Conservation (phyloP, 805 yeast species). For the Candida ovalis region DNA sequence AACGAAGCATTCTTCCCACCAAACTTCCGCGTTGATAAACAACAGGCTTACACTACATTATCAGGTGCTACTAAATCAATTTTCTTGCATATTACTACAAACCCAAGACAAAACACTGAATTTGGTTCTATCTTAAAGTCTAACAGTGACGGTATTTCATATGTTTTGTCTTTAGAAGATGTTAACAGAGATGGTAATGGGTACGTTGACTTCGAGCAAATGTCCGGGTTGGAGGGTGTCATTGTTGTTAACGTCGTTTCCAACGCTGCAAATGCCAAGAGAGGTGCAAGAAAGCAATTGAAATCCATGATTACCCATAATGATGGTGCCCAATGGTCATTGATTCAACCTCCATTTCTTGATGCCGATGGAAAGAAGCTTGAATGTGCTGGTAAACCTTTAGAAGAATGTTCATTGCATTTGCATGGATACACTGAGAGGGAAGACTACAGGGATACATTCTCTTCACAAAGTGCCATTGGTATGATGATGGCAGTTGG, state of each 20-base stretch:
- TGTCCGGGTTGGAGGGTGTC: slow-evolving; percentile 83
- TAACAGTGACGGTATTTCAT: slow-evolving; percentile 83
- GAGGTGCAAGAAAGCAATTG: slow-evolving; percentile 49
- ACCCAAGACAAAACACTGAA: slow-evolving; percentile 47
- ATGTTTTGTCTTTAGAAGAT: slow-evolving; percentile 57
- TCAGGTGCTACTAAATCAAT: slow-evolving; percentile 66
- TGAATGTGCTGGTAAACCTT: slow-evolving; percentile 43
- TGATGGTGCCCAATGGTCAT: slow-evolving; percentile 85
- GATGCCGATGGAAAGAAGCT: slow-evolving; percentile 61
- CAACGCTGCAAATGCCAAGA: slow-evolving; percentile 43
- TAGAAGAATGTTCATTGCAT: slow-evolving; percentile 71
- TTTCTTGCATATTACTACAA: slow-evolving; percentile 75
- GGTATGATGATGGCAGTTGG: slow-evolving; percentile 86
- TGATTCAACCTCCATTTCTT: slow-evolving; percentile 58
- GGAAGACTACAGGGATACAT: slow-evolving; percentile 73
- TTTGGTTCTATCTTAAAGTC: slow-evolving; percentile 79
- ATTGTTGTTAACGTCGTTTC: slow-evolving; percentile 65
- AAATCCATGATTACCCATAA: slow-evolving; percentile 74
- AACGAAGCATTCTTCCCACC: slow-evolving; percentile 77
- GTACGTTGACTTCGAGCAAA: slow-evolving; percentile 80
- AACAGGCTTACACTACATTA: slow-evolving; percentile 70
- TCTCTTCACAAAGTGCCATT: slow-evolving; percentile 77
- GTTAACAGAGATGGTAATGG: slow-evolving; percentile 74
- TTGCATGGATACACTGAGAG: slow-evolving; percentile 88
- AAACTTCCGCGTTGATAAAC: slow-evolving; percentile 50